Percentiles rank a stretch among this genome's conserved stretches.
These are phyloP conservation scores for Wickerhamiella qilinensis DNA, from an alignment of 805 yeast species.

Conservation along the genomic window DNA sequence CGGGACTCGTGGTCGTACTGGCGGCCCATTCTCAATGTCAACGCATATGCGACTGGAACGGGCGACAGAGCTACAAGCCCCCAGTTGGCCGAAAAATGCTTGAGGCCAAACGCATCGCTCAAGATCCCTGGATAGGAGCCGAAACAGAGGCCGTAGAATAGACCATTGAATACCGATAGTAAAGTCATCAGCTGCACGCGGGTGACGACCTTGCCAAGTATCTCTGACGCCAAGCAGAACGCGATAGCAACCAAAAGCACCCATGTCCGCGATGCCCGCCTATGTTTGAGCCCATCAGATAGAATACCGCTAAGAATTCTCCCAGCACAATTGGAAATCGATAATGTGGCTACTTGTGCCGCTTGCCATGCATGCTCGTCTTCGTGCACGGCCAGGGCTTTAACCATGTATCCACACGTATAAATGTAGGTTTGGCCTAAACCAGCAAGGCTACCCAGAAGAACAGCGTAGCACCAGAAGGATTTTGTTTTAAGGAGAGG, in stretches of 20 bases:
- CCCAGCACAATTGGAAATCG: constrained; percentile 52
- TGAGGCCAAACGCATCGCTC: constrained; percentile 60
- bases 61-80: constrained; percentile 58
- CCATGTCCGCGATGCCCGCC: constrained; percentile 31
- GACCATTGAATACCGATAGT: constrained; percentile 43
- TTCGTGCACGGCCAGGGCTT: constrained; percentile 24
- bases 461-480: constrained; percentile 36
- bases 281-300: constrained; percentile 43
- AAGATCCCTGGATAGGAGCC: constrained; percentile 62
- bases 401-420: constrained; percentile 55
- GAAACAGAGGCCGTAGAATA: constrained; percentile 58
- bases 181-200: constrained; percentile 25
- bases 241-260: constrained; percentile 37
- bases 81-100: constrained; percentile 54
- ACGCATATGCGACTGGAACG: constrained; percentile 38
- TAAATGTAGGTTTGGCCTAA: constrained; percentile 62
- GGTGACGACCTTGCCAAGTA: constrained; percentile 15
- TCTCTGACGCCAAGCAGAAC: constrained; percentile 35
- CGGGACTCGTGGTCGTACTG: constrained; percentile 36
- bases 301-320: constrained; percentile 44
- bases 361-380: constrained; percentile 33
- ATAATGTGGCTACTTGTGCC: constrained; percentile 54
- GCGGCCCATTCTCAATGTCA: constrained; percentile 48
- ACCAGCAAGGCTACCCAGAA: constrained; percentile 44
- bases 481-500: constrained; percentile 18